phyloP scores from a whole-genome alignment of 805 yeast genomes.

The Zygosaccharomyces rouxii region DNA sequence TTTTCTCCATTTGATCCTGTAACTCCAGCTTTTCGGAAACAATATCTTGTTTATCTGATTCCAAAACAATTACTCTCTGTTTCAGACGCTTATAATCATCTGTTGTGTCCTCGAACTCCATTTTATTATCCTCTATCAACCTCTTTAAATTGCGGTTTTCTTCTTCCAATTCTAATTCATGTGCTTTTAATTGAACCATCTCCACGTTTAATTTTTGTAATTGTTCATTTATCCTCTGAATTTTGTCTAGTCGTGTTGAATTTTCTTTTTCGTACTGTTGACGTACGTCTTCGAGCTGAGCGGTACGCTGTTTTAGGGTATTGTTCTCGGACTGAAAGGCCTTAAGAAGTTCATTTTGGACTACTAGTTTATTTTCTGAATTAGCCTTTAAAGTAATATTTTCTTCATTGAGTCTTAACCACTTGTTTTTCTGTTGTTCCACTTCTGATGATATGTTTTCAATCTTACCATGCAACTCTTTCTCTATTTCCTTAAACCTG shows the following conservation, averaged over 20 bases:
- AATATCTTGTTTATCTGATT: slow-evolving; percentile 20
- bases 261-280: slow-evolving; percentile 20
- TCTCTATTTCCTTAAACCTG: slow-evolving; percentile 9
- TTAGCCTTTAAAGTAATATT: slow-evolving; percentile 21
- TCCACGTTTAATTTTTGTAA: slow-evolving; percentile 31
- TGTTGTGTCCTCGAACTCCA: slow-evolving; percentile 18
- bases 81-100: slow-evolving; percentile 19
- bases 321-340: slow-evolving; percentile 32
- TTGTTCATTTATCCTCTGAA: slow-evolving; percentile 29
- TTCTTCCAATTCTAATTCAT: slow-evolving; percentile 28
- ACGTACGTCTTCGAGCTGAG: slow-evolving; percentile 20
- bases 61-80: slow-evolving; percentile 18
- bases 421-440: slow-evolving; percentile 7
- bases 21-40: slow-evolving; percentile 25
- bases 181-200: slow-evolving; percentile 29
- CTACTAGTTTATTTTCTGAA: slow-evolving; percentile 36
- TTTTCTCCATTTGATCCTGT: slow-evolving; percentile 25
- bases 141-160: slow-evolving; percentile 25
- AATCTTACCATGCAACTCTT: slow-evolving; percentile 13
- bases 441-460: slow-evolving; percentile 10
- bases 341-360: slow-evolving; percentile 35
- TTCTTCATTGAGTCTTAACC: slow-evolving; percentile 16
- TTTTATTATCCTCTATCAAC: slow-evolving; percentile 16
- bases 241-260: slow-evolving; percentile 13
- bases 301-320: slow-evolving; percentile 20